Conservation (phyloP, 768 basidiomycete genomes). For the Lentinula detonsa region DNA sequence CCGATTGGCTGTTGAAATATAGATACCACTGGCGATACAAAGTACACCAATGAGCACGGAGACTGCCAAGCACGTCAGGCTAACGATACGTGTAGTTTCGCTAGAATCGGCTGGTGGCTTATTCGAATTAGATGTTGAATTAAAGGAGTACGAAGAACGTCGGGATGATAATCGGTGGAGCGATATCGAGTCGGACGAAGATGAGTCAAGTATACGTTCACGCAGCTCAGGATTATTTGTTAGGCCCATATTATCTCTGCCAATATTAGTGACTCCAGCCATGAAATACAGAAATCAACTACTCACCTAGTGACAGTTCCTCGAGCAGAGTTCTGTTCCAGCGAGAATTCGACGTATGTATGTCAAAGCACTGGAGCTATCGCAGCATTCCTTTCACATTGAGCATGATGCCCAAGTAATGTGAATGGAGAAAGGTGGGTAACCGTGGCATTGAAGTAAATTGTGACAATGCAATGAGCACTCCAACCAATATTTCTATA, state of each 20-base stretch:
- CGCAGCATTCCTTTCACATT: background rate
- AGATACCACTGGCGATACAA: conserved; percentile 18
- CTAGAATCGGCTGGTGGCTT: conserved; percentile 13
- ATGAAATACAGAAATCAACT: background rate
- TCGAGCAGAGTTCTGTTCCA: background rate
- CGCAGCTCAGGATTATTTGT: background rate
- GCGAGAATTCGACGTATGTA: background rate
- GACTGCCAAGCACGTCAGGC: conserved; percentile 18
- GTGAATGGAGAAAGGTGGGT: background rate
- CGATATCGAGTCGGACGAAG: background rate
- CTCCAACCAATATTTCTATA: background rate
- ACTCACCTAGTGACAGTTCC: background rate
- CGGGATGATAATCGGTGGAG: background rate
- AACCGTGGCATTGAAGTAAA: background rate
- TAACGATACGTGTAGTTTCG: conserved; percentile 15
- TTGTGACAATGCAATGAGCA: background rate
- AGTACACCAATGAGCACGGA: conserved; percentile 15
- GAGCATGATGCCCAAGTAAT: background rate
- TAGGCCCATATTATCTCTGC: background rate
- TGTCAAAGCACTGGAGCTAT: background rate
- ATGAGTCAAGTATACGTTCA: background rate
- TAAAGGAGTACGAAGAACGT: background rate
- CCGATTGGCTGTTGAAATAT: conserved; percentile 2
- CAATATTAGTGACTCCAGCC: background rate
- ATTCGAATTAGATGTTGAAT: background rate